These are phyloP conservation scores for Lepiota venenata DNA, from an alignment of 768 basidiomycete species.

Conservation along the genomic window DNA sequence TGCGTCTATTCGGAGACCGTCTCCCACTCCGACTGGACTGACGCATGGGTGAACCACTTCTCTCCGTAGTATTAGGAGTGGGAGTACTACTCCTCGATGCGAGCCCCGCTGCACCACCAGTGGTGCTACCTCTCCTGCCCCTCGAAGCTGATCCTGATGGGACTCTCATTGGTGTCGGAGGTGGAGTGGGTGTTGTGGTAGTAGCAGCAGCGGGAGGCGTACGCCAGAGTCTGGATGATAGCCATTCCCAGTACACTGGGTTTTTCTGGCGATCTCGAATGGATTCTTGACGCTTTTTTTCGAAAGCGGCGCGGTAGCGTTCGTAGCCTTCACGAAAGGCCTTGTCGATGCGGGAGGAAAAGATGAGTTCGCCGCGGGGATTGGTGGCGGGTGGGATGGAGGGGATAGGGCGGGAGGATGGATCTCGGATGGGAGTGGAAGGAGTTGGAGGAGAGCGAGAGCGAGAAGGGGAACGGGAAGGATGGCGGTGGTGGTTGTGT, in stretches of 20 bases:
- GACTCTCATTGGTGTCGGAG: slow-evolving; percentile 16
- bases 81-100: slow-evolving; percentile 34
- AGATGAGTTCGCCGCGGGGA: slow-evolving; percentile 95
- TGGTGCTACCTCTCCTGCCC: slow-evolving; percentile 14
- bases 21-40: slow-evolving; percentile 3
- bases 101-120: slow-evolving; percentile 9
- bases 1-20: slow-evolving; percentile 6
- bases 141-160: slow-evolving; percentile 22
- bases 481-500: slow-evolving; percentile 19
- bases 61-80: slow-evolving; percentile 20
- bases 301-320: slow-evolving; percentile 85
- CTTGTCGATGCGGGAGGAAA: slow-evolving; percentile 83
- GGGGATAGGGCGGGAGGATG: slow-evolving; percentile 52
- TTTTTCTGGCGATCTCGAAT: slow-evolving; percentile 31
- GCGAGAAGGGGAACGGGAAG: slow-evolving; percentile 32
- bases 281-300: slow-evolving; percentile 68
- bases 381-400: slow-evolving; percentile 89
- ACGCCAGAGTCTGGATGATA: too few relatives aligned
- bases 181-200: slow-evolving; percentile 12
- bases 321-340: slow-evolving; percentile 90
- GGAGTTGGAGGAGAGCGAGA: slow-evolving; percentile 27
- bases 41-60: slow-evolving; percentile 22
- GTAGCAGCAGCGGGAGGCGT: too few relatives aligned
- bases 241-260: too few relatives aligned
- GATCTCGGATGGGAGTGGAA: slow-evolving; percentile 29